Conservation (phyloP, 2,329 filamentous ascomycete genomes). For the Tolypocladium tundrense region DNA sequence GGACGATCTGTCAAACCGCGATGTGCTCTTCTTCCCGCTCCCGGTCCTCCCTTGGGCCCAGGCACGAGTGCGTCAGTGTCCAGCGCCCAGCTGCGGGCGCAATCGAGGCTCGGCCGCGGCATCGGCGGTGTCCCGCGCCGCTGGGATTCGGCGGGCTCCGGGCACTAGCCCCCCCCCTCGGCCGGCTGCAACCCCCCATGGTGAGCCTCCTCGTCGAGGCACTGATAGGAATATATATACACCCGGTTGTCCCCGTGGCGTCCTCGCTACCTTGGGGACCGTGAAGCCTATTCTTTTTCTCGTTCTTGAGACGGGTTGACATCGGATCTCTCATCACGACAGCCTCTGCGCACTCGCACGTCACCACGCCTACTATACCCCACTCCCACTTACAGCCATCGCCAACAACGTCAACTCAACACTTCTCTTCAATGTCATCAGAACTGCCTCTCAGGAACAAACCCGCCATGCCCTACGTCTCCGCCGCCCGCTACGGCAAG, state of each 20-base stretch:
- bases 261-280: neutral
- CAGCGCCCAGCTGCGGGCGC: too few relatives aligned
- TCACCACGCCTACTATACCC: neutral
- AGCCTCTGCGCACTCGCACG: neutral
- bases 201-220: neutral
- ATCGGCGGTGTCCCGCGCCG: constrained; percentile 6
- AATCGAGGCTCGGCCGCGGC: neutral
- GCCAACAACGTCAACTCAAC: constrained; percentile 3
- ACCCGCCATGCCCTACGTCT: constrained; percentile 40
- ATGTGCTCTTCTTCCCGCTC: neutral
- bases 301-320: neutral
- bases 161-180: neutral
- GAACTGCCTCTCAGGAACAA: neutral
- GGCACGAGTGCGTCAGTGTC: neutral
- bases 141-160: constrained; percentile 19
- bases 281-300: neutral
- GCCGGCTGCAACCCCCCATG: neutral
- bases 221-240: neutral
- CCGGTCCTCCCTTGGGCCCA: neutral
- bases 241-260: neutral
- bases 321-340: neutral
- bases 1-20: neutral
- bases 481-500: constrained; percentile 73
- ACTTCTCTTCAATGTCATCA: neutral
- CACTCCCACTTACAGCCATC: neutral